Percentiles rank a stretch among this genome's conserved stretches.
phyloP scores from a whole-genome alignment of 2,329 filamentous ascomycete genomes.

The Pyricularia sp. region DNA sequence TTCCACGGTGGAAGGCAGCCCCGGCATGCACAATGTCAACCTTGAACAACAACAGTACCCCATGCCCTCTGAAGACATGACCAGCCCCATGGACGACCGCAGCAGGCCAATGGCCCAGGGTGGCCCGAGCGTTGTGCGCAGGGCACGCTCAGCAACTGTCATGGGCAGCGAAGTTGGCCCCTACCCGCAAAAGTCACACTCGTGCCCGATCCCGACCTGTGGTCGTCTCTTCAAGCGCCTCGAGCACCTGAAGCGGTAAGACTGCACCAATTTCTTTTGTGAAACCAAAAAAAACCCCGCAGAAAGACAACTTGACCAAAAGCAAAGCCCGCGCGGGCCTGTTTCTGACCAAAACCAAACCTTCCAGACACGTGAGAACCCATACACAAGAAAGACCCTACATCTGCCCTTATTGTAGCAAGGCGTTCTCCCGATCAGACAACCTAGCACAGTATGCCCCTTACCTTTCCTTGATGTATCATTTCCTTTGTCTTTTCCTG shows the following conservation, averaged over 20 bases:
- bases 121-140: slow-evolving; percentile 68
- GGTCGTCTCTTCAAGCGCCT: slow-evolving; percentile 96
- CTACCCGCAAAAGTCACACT: slow-evolving; percentile 96
- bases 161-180: slow-evolving; percentile 76
- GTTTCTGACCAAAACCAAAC: slow-evolving; percentile 31
- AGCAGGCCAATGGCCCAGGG: slow-evolving; percentile 57
- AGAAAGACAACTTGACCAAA: slow-evolving; percentile 14
- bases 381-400: slow-evolving; percentile 99
- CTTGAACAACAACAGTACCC: slow-evolving; percentile 62
- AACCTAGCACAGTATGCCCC: slow-evolving; percentile 88
- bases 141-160: slow-evolving; percentile 88
- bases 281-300: neutral
- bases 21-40: slow-evolving; percentile 60
- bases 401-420: slow-evolving; percentile 94
- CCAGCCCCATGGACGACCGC: slow-evolving; percentile 52
- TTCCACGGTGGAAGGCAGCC: slow-evolving; percentile 74
- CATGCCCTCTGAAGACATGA: slow-evolving; percentile 52
- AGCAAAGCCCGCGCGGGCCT: slow-evolving; percentile 23
- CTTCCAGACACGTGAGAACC: slow-evolving; percentile 87
- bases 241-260: slow-evolving; percentile 98
- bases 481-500: slow-evolving; percentile 21
- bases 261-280: slow-evolving; percentile 32
- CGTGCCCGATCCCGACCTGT: slow-evolving; percentile 97
- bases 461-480: slow-evolving; percentile 26
- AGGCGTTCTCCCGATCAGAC: slow-evolving; percentile 96